These are phyloP conservation scores for Rhynchospora tenuis DNA, from an alignment of 176 grass and related monocot genomes.

Conservation along the genomic window DNA sequence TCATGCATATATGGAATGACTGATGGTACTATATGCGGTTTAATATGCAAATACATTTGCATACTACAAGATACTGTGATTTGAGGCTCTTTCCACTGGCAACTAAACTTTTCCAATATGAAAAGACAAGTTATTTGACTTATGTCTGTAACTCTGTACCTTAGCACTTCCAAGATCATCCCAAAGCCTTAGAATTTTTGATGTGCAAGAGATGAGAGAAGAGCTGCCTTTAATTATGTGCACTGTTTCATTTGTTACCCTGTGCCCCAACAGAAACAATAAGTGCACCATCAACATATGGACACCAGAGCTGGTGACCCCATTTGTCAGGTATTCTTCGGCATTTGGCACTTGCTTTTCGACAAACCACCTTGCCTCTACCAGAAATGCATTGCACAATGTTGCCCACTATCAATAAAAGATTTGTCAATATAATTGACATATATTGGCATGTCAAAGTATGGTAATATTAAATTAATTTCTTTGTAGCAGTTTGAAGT, in stretches of 20 bases:
- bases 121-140: too few species aligned
- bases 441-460: neutral
- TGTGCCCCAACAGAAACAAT: slow-evolving; percentile 37
- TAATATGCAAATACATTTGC: too few species aligned
- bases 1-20: too few species aligned
- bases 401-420: slow-evolving; percentile 37
- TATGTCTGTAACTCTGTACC: too few species aligned
- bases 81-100: too few species aligned
- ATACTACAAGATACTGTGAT: too few species aligned
- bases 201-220: slow-evolving; percentile 22
- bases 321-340: slow-evolving; percentile 51
- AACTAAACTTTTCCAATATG: too few species aligned
- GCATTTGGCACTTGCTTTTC: slow-evolving; percentile 9
- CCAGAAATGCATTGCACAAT: slow-evolving; percentile 57
- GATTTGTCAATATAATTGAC: neutral
- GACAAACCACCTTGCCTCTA: slow-evolving; percentile 51
- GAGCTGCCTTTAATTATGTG: neutral
- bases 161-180: slow-evolving; percentile 57
- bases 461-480: neutral
- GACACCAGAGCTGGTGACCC: slow-evolving; percentile 26
- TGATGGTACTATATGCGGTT: too few species aligned
- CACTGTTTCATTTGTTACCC: neutral
- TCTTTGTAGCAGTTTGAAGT: too few species aligned
- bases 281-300: slow-evolving; percentile 1
- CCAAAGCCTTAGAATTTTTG: slow-evolving; percentile 57